Evolutionary conservation across 495 filamentous ascomycete genomes (phyloP), one percentile per base, ranked within the genome.

Genomic region (Talaromyces thailandensis): DNA sequence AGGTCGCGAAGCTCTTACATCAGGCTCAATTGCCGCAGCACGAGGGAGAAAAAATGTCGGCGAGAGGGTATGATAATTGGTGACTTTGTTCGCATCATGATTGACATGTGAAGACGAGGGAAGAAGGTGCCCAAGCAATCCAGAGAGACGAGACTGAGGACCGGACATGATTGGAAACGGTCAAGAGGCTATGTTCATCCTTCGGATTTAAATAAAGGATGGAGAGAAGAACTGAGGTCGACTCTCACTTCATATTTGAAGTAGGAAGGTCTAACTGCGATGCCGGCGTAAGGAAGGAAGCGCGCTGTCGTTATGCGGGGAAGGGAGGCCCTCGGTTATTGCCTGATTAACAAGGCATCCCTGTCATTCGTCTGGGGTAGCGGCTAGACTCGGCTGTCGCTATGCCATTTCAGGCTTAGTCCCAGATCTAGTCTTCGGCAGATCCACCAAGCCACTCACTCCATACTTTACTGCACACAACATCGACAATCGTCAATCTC

Each of bases 11-110:
- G 40, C 8, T 31, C 82, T 61, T 69, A 88, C 92, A 68, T 93
- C 80, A 25, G 94, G 94, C 72, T 98, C 94, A 66, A 98, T 93
- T 40, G 81, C 78, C 4, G 93, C 94, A 28, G 94, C 94, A 58
- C 93, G 85, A 32, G 88, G 88, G 14, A 98, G 82, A 71, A 96
- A 98, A 73, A 84, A 86, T 2, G 95, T 98, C 0, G 94, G 94
- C 1, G 90, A 91, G 18, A 98, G 84, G 11, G 87, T 84, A 70
- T 94, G 90, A 65, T 89, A 78, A 77, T 96, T 85, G 66, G 86
- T 84, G 25, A 82, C 67, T 52, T 65, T 73, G 7, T 72, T 63
- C 16, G 21, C 43, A 48, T 48, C 43, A 56, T 64, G 70, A 4
- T 67, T 63, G 11, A 70, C 62, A 31, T 70, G 68, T 40, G 73